phyloP scores from a whole-genome alignment of 2,329 filamentous ascomycete species.

The Colletotrichum truncatum region DNA sequence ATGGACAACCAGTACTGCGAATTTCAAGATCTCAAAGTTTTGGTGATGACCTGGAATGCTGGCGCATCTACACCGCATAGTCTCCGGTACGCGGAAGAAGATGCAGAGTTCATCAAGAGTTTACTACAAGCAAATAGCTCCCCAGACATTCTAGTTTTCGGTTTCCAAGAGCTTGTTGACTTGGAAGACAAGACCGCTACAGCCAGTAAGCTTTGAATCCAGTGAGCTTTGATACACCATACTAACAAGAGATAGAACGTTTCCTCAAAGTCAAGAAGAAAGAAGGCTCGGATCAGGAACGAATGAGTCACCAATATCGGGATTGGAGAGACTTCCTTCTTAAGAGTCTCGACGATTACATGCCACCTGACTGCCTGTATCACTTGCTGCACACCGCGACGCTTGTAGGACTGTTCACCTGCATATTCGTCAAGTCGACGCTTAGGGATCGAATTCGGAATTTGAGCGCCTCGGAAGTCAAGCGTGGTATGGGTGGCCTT shows the following conservation, averaged over 20 bases:
- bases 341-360: conserved; percentile 82
- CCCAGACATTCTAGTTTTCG: conserved; percentile 93
- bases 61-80: conserved; percentile 93
- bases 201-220: conserved; percentile 70
- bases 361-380: conserved; percentile 81
- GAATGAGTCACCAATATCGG: conserved; percentile 97
- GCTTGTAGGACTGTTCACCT: conserved; percentile 94
- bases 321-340: conserved; percentile 94
- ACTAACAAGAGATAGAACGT: conserved; percentile 63
- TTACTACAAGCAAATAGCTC: conserved; percentile 79
- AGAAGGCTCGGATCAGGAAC: conserved; percentile 80
- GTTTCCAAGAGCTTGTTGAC: conserved; percentile 98
- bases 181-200: conserved; percentile 97
- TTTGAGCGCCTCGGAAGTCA: conserved; percentile 83
- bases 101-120: conserved; percentile 82
- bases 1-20: conserved; percentile 85
- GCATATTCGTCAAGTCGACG: conserved; percentile 89
- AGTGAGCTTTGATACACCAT: background rate
- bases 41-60: conserved; percentile 96
- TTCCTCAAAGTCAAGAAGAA: conserved; percentile 93
- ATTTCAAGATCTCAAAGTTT: conserved; percentile 82
- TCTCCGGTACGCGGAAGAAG: conserved; percentile 74
- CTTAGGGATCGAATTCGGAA: conserved; percentile 81
- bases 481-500: conserved; percentile 93
- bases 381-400: conserved; percentile 88